These are phyloP conservation scores for Candida taoyuanica DNA, from an alignment of 805 yeast species.

Conservation along the genomic window DNA sequence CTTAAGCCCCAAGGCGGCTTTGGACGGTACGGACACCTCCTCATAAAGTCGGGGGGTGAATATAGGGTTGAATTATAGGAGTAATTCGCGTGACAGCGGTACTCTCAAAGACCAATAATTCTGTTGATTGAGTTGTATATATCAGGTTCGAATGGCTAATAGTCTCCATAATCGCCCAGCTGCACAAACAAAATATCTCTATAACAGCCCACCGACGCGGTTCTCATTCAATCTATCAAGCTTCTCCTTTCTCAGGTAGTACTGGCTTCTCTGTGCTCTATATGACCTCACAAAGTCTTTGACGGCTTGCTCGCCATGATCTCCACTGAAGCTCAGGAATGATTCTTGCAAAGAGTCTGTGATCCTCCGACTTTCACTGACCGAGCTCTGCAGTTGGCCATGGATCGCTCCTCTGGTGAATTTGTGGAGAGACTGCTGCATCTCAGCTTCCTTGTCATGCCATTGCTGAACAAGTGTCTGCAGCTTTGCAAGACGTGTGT, in stretches of 20 bases:
- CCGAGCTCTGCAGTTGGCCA: slow-evolving; percentile 26
- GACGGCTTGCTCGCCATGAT: slow-evolving; percentile 30
- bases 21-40: neutral
- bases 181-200: too few species aligned
- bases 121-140: too few species aligned
- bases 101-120: too few species aligned
- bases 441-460: slow-evolving; percentile 32
- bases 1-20: neutral
- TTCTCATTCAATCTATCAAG: slow-evolving; percentile 39
- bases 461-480: slow-evolving; percentile 26
- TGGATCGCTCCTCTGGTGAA: slow-evolving; percentile 34
- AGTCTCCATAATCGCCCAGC: too few species aligned
- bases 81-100: too few species aligned
- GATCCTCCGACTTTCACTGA: slow-evolving; percentile 30
- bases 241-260: slow-evolving; percentile 43
- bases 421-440: slow-evolving; percentile 32
- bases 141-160: too few species aligned
- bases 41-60: too few species aligned
- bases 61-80: too few species aligned
- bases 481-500: slow-evolving; percentile 9
- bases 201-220: slow-evolving; percentile 20
- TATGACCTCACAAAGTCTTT: slow-evolving; percentile 38
- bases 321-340: slow-evolving; percentile 26
- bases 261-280: slow-evolving; percentile 35
- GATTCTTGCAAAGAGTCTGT: slow-evolving; percentile 32